These are phyloP conservation scores for Pythium apleroticum DNA, from an alignment of 352 stramenopile genomes.

Conservation along the genomic window DNA sequence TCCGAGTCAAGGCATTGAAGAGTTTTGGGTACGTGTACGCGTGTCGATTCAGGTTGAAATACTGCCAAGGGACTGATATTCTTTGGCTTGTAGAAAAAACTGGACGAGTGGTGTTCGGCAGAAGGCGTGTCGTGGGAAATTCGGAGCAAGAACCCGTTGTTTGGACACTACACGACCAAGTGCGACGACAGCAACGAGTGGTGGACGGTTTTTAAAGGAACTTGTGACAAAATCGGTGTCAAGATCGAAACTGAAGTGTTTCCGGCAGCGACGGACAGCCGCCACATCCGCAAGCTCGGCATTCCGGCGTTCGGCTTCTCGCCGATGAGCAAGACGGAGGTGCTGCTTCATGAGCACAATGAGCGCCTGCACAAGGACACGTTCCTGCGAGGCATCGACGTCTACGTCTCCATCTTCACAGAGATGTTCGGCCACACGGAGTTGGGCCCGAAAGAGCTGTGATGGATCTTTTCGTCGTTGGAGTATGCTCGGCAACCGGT, in stretches of 20 bases:
- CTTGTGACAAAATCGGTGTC: constrained; percentile 51
- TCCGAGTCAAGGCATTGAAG: constrained; percentile 76
- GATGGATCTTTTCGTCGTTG: too few relatives aligned
- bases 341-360: constrained; percentile 96
- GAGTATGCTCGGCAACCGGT: too few relatives aligned
- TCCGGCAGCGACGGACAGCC: constrained; percentile 92
- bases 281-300: constrained; percentile 89
- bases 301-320: constrained; percentile 93
- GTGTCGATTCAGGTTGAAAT: too few relatives aligned
- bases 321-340: constrained; percentile 93
- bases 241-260: constrained; percentile 91
- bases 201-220: constrained; percentile 57
- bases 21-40: constrained; percentile 44
- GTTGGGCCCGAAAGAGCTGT: too few relatives aligned
- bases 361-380: constrained; percentile 94
- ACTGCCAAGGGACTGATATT: too few relatives aligned
- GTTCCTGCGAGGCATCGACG: too few relatives aligned
- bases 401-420: too few relatives aligned
- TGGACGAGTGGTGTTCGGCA: constrained; percentile 91
- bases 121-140: constrained; percentile 86
- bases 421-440: too few relatives aligned
- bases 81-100: constrained; percentile 43
- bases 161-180: constrained; percentile 72
- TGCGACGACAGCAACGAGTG: too few relatives aligned
- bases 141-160: constrained; percentile 29